Conservation (phyloP, 176 grass and related monocot genomes). For the Oryza meyeriana region DNA sequence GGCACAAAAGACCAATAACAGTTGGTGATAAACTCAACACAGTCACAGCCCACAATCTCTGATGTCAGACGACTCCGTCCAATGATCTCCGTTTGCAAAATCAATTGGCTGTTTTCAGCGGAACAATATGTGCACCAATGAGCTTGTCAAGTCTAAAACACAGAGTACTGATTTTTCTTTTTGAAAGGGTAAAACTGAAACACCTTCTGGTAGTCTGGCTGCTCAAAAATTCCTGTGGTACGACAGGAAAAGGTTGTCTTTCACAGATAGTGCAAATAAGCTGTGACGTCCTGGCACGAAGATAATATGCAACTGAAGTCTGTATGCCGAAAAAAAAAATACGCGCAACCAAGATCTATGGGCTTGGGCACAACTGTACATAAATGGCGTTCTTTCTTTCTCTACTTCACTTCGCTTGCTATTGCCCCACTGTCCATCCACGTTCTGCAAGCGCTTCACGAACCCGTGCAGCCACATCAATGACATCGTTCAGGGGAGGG, state of each 20-base stretch:
- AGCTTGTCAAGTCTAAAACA: neutral
- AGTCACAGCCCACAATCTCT: constrained; percentile 30
- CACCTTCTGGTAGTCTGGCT: neutral
- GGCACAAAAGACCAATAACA: neutral
- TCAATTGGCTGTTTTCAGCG: neutral
- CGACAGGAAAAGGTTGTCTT: neutral
- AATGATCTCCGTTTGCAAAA: neutral
- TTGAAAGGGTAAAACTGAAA: neutral
- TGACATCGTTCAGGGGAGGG: constrained; percentile 73
- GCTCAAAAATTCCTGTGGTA: neutral
- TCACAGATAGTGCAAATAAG: neutral
- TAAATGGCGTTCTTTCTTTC: neutral
- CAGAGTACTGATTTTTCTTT: neutral
- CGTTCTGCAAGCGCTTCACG: constrained; percentile 55
- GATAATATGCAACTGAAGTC: neutral
- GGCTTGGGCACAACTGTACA: neutral
- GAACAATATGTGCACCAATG: neutral
- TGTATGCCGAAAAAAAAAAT: neutral
- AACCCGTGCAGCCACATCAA: constrained; percentile 54
- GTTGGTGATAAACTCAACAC: constrained; percentile 17
- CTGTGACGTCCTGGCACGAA: neutral
- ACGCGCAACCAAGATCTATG: neutral
- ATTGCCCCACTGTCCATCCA: constrained; percentile 64
- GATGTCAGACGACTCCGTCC: neutral
- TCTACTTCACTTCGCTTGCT: neutral